Percentiles rank a stretch among this genome's conserved stretches.
phyloP scores from a whole-genome alignment of 1,284 basidiomycete species.

The Ceratobasidium sp. region DNA sequence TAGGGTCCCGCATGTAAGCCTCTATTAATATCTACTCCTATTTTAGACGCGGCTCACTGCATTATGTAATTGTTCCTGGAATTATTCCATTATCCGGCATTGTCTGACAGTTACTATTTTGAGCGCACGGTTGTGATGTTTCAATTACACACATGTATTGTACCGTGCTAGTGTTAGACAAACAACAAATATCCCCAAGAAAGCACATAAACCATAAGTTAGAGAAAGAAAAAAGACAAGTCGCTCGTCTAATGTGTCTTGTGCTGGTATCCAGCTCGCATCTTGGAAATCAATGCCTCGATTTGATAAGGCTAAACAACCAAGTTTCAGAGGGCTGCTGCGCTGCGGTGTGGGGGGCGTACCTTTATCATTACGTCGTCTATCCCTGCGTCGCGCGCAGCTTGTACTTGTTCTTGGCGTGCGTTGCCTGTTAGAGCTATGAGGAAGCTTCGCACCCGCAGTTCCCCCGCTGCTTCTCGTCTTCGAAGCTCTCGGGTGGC shows the following conservation, averaged over 20 bases:
- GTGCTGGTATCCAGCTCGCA: slow-evolving; percentile 34
- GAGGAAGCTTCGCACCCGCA: slow-evolving; percentile 51
- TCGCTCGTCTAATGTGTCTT: slow-evolving; percentile 14
- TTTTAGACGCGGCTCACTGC: no score
- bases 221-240: slow-evolving; percentile 4
- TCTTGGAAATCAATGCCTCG: slow-evolving; percentile 33
- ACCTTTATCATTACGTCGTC: slow-evolving; percentile 46
- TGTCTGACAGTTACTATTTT: no score
- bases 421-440: slow-evolving; percentile 55
- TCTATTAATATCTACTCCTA: slow-evolving; percentile 13
- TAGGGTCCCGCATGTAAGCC: slow-evolving; percentile 29
- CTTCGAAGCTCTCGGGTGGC: slow-evolving; percentile 53
- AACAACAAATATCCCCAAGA: slow-evolving; percentile 6
- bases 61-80: no score
- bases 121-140: neutral
- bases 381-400: slow-evolving; percentile 41
- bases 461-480: slow-evolving; percentile 50
- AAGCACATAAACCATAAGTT: neutral
- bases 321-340: neutral
- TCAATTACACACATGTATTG: neutral
- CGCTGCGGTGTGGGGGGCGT: neutral
- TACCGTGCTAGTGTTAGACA: neutral
- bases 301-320: slow-evolving; percentile 40
- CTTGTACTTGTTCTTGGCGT: slow-evolving; percentile 33
- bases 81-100: no score